Evolutionary conservation across 2,329 filamentous ascomycete genomes (phyloP).

Genomic region (Coniella vitis): DNA sequence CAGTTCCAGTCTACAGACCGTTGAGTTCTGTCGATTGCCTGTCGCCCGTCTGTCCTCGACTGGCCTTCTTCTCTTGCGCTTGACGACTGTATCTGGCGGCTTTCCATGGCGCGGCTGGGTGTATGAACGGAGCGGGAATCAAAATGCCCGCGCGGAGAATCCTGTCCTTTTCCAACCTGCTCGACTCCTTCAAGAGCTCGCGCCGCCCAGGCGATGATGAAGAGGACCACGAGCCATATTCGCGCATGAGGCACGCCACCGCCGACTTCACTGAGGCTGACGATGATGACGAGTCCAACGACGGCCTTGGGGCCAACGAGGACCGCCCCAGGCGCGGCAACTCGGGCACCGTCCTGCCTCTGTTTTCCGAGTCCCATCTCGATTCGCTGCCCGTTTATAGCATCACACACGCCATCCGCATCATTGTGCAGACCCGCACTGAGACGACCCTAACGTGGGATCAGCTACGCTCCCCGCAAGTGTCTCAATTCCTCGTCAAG

Average conservation of each 20-base stretch:
- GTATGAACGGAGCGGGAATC: conserved; percentile 19
- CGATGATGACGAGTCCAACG: conserved; percentile 42
- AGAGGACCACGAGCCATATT: conserved; percentile 24
- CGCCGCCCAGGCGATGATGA: conserved; percentile 18
- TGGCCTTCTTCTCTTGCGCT: not conserved
- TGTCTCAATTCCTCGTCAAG: conserved; percentile 92
- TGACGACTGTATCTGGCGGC: not conserved
- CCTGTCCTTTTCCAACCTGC: conserved; percentile 24
- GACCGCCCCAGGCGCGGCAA: conserved; percentile 23
- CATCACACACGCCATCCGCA: conserved; percentile 82
- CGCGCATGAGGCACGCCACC: conserved; percentile 44
- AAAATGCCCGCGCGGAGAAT: conserved; percentile 22
- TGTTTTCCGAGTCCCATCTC: conserved; percentile 73
- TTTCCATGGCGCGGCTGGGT: conserved; percentile 13
- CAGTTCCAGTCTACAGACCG: no score
- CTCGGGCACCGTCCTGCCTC: conserved; percentile 50
- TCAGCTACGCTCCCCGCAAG: conserved; percentile 88
- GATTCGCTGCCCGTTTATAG: conserved; percentile 85
- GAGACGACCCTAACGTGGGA: conserved; percentile 94
- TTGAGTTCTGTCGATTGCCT: no score
- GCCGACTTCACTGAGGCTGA: conserved; percentile 61
- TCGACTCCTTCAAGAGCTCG: conserved; percentile 26
- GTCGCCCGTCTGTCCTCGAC: not conserved
- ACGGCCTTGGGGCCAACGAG: conserved; percentile 27
- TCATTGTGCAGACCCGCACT: conserved; percentile 75